Percentiles rank a stretch among this genome's conserved stretches.
These are phyloP conservation scores for Solanum chacoense DNA, from an alignment of 305 asterid genomes.

Conservation along the genomic window DNA sequence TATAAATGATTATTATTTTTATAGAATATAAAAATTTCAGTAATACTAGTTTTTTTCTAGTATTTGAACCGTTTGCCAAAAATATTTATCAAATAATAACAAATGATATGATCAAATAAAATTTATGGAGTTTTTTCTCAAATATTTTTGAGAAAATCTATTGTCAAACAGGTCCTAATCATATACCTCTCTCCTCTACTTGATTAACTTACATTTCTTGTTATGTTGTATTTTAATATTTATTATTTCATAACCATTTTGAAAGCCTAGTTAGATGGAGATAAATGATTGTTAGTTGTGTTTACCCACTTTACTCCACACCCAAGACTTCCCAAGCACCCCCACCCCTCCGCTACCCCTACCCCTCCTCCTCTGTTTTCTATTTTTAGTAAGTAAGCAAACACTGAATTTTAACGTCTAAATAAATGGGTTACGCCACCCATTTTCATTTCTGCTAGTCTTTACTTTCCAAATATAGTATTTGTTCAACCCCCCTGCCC, in stretches of 20 bases:
- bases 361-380: neutral
- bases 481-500: neutral
- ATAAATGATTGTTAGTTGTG: neutral
- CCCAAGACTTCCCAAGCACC: neutral
- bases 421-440: neutral
- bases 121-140: neutral
- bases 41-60: neutral
- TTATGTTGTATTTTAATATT: too few species aligned
- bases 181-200: neutral
- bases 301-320: neutral
- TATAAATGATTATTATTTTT: too few species aligned
- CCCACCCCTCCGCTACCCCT: neutral
- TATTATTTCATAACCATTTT: neutral
- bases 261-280: neutral
- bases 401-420: neutral
- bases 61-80: neutral
- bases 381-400: neutral
- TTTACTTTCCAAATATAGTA: slow-evolving; percentile 1
- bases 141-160: neutral
- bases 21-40: too few species aligned
- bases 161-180: neutral
- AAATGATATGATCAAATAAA: neutral
- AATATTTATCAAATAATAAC: too few species aligned
- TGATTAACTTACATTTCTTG: neutral
- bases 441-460: neutral